phyloP scores from a whole-genome alignment of 179 eudicot genomes.

The Camellia oleifera region DNA sequence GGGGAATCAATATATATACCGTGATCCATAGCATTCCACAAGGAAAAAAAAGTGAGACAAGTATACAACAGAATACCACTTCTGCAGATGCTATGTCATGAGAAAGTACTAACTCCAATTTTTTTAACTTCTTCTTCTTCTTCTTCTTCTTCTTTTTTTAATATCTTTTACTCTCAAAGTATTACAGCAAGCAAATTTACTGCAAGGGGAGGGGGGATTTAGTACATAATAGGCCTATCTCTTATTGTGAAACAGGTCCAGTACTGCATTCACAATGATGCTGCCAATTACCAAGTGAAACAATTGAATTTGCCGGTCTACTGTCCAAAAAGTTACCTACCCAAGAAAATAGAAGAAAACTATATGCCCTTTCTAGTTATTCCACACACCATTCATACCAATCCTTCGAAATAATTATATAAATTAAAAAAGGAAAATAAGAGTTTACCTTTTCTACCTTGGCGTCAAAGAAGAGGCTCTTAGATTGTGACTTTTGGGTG shows the following conservation, averaged over 20 bases:
- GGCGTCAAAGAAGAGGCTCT: constrained; percentile 47
- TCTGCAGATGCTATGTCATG: background rate
- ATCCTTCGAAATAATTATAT: background rate
- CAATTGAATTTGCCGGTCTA: background rate
- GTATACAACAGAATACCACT: background rate
- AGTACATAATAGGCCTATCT: background rate
- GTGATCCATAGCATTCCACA: too few relatives aligned
- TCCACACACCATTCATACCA: background rate
- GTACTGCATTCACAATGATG: background rate
- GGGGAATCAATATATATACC: too few relatives aligned
- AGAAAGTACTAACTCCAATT: background rate
- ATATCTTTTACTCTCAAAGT: background rate
- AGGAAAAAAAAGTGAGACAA: background rate
- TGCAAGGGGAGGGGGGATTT: background rate
- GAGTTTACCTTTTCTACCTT: constrained; percentile 49
- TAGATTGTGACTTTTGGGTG: constrained; percentile 27
- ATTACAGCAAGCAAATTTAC: background rate
- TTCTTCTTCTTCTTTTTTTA: background rate
- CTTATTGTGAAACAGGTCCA: background rate
- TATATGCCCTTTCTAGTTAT: background rate
- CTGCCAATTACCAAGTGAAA: constrained; percentile 3
- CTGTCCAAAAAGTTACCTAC: background rate
- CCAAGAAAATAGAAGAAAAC: background rate
- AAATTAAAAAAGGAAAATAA: background rate
- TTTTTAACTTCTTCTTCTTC: too few relatives aligned